Evolutionary conservation across 176 grass and related monocot species (phyloP).

Genomic region (Zoysia japonica): DNA sequence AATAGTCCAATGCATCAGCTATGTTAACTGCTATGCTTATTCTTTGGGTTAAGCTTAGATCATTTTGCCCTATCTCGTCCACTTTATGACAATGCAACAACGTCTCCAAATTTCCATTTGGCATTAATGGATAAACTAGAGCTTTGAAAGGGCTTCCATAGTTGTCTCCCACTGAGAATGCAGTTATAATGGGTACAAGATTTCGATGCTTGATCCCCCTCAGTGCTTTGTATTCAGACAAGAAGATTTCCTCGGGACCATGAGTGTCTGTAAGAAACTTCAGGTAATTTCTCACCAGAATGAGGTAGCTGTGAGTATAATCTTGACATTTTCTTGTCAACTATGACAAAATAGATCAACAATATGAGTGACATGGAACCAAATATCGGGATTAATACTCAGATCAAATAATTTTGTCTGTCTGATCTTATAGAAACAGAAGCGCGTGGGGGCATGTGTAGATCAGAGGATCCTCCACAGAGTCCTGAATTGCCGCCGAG

Average conservation of each 20-base stretch:
- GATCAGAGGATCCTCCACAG: constrained; percentile 38
- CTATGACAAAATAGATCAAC: neutral
- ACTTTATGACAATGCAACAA: constrained; percentile 41
- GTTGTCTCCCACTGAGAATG: constrained; percentile 34
- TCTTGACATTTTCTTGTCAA: neutral
- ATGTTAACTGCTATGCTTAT: constrained; percentile 36
- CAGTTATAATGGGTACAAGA: constrained; percentile 47
- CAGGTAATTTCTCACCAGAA: neutral
- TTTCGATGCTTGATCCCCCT: constrained; percentile 50
- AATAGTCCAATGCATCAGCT: constrained; percentile 48
- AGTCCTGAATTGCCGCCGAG: neutral
- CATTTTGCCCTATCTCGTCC: neutral
- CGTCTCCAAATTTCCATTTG: constrained; percentile 49
- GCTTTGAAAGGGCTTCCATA: constrained; percentile 53
- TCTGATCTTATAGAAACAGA: neutral
- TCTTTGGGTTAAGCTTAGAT: constrained; percentile 37
- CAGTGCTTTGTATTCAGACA: constrained; percentile 46
- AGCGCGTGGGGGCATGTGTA: constrained; percentile 27
- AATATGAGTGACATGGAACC: neutral
- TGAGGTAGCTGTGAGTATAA: rapidly evolving
- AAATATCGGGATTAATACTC: constrained; percentile 9
- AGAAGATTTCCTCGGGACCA: constrained; percentile 35
- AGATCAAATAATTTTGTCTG: neutral
- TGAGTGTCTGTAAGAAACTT: constrained; percentile 38
- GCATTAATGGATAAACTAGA: constrained; percentile 56